Evolutionary conservation across 306 rosid species (phyloP).

Genomic region (Medicago truncatula): MtrunA17r5.0-ANR NC_053045.1:54827001-54827500

Average conservation of each 20-base stretch:
- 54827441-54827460: constrained; percentile 55
- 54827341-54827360: constrained; percentile 52
- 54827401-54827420: not conserved
- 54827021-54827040: not conserved
- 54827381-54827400: not conserved
- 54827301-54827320: constrained; percentile 76
- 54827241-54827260: constrained; percentile 30
- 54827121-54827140: constrained; percentile 88
- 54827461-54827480: constrained; percentile 61
- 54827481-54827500: constrained; percentile 8
- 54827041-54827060: not conserved
- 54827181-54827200: not conserved
- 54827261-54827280: constrained; percentile 95
- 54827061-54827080: constrained; percentile 72
- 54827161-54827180: constrained; percentile 72
- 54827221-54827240: not conserved
- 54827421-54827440: constrained; percentile 47
- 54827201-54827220: not conserved
- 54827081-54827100: constrained; percentile 87
- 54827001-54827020: too few species aligned
- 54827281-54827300: constrained; percentile 85
- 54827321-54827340: constrained; percentile 58
- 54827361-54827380: not conserved
- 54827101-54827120: constrained; percentile 86
- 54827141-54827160: constrained; percentile 80